Percentiles rank a stretch among this genome's conserved stretches.
phyloP scores from a whole-genome alignment of 495 filamentous ascomycete genomes.

The Gamarada debralockiae region DNA sequence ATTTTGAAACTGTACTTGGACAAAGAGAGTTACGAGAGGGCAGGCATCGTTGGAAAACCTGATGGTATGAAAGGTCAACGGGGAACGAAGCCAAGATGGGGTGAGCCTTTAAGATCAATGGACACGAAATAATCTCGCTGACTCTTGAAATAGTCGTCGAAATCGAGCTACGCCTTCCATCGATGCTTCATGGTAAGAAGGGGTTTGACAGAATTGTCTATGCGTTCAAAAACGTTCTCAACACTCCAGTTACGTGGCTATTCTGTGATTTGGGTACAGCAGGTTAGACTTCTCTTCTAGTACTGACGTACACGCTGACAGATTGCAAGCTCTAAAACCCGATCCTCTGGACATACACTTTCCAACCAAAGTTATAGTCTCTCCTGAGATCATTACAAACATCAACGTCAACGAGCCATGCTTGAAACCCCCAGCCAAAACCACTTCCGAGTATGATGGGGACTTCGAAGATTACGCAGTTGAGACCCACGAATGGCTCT shows the following conservation, averaged over 20 bases:
- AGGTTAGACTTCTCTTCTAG: constrained; percentile 26
- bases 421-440: constrained; percentile 38
- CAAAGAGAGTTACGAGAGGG: constrained; percentile 80
- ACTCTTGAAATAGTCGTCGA: constrained; percentile 59
- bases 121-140: not conserved
- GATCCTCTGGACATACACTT: constrained; percentile 51
- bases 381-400: constrained; percentile 28
- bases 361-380: constrained; percentile 43
- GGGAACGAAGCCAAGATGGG: constrained; percentile 46
- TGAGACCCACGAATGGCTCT: constrained; percentile 80
- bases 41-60: constrained; percentile 76
- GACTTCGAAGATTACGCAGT: constrained; percentile 58
- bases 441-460: constrained; percentile 35
- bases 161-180: constrained; percentile 71
- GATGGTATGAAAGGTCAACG: constrained; percentile 51
- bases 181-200: constrained; percentile 89
- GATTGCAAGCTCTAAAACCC: constrained; percentile 33
- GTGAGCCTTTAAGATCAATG: constrained; percentile 27
- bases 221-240: constrained; percentile 80
- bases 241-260: constrained; percentile 70
- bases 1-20: constrained; percentile 73
- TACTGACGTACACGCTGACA: constrained; percentile 10
- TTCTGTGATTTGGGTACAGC: constrained; percentile 58
- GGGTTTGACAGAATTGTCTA: constrained; percentile 82
- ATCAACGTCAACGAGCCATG: constrained; percentile 43